Evolutionary conservation across 805 yeast species (phyloP), one percentile per base, ranked within the genome.

Genomic region (Blastobotrys robertii): DNA sequence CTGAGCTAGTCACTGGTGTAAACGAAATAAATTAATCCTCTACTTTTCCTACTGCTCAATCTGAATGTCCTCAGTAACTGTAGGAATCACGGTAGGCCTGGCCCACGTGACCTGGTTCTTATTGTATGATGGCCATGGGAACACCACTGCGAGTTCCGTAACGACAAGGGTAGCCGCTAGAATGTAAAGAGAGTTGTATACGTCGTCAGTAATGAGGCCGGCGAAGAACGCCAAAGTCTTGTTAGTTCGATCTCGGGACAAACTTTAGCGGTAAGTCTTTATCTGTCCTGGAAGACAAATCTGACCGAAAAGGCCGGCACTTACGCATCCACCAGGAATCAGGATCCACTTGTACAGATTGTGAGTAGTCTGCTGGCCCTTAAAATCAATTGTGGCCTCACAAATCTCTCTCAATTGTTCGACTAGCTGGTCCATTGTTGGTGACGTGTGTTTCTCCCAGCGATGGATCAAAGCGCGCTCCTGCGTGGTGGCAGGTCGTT

Each of bases 41-140:
- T 22, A 3, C 38, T 4, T 14, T 34, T 14, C n/a, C 11, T 14
- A 34, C 22, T 12, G 11, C 14, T 12, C 7, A 34, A 34, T 34
- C 3, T 30, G 13, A 30, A 30, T 12, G 3, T 11, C 14, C 33
- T 30, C 33, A 30, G 14, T 34, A 8, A 22, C 14, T 12, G 11
- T 34, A 14, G 14, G 11, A 15, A 34, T 15, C 8, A 10, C n/a
- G 7, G 35, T 12, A 5, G 49, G 48, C 13, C 12, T 37, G 13
- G 42, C 47, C 76, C 79, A 81, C 50, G 56, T 58, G 22, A 69
- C 62, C 30, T 74, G 74, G 45, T 72, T 58, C 50, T 65, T 63
- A 41, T 68, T 79, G 56, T 73, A 82, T 6, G 58, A 49, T 2
- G 80, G 69, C 69, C 79, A 82, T 19, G 81, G 70, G 28, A 86